Evolutionary conservation across 163 green algal species (phyloP), one percentile per base, ranked within the genome.

Genomic region (Prototheca wickerhamii): DNA sequence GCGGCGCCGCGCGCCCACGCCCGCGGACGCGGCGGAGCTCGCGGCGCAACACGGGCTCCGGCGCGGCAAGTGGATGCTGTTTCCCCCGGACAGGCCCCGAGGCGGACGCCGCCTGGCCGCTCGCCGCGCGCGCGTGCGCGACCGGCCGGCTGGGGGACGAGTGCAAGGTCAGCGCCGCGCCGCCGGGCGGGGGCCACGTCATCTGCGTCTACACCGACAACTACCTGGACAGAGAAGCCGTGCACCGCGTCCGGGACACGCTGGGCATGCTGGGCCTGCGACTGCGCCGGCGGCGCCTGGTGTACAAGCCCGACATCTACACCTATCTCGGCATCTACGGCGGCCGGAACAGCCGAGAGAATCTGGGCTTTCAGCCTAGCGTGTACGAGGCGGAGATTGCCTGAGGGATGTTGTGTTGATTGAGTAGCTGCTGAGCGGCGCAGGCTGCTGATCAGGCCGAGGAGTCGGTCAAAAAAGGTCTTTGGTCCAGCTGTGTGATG

Each of bases 61-160:
- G 1, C 58, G 55, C n/a, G 50, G 72, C 51, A 78, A 74, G 44
- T 78, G 72, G 72, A 65, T 78, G 61, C 31, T 67, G 33, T 78
- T 78, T 56, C 66, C 72, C n/a, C 0, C 30, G 34, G 31, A 64
- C 26, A 18, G 60, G 30, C 23, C 34, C 25, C 6, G 72, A 78
- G 23, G 66, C 57, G 2, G 72, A 78, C 25, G 56, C 49, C 0
- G 51, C 63, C 4, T 78, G 72, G 72, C 28, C 25, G 15, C 53
- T 26, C 0, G 61, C 74, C n/a, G 56, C 34, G 3, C 30, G 26
- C 0, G 49, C 50, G 2, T 42, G 61, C 7, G 60, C 42, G 3
- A 3, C 42, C 10, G 58, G 53, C 6, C 30, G 37, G 23, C 29
- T 72, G 20, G 15, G 18, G 10, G 18, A 32, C n/a, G 32, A 63